Conservation (phyloP, 2,329 filamentous ascomycete species). For the Fusarium papillatum region DNA sequence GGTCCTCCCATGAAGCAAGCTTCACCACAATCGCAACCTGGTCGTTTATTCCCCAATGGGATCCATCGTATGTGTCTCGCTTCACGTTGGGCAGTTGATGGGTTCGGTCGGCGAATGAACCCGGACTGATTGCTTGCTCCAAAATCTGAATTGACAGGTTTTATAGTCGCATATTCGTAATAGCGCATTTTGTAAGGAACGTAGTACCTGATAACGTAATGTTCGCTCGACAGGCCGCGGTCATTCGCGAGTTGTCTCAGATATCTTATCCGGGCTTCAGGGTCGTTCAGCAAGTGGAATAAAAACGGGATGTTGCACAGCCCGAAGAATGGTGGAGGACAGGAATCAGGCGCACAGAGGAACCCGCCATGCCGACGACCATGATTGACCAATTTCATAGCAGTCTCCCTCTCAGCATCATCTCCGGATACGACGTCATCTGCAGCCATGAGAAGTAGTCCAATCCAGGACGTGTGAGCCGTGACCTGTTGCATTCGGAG, state of each 20-base stretch:
- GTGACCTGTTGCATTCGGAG: neutral
- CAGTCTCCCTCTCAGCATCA: neutral
- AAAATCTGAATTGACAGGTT: neutral
- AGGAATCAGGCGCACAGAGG: fast-evolving
- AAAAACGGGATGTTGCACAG: neutral
- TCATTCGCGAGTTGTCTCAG: neutral
- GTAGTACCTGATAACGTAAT: neutral
- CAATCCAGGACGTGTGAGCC: neutral
- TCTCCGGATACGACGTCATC: neutral
- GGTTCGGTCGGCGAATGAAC: neutral
- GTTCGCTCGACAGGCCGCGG: neutral
- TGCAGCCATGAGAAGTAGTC: neutral
- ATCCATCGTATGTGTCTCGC: neutral
- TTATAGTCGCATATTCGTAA: neutral
- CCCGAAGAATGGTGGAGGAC: neutral
- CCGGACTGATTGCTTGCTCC: neutral
- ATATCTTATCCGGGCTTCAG: neutral
- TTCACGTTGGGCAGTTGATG: neutral
- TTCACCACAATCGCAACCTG: neutral
- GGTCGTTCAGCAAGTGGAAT: neutral
- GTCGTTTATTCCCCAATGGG: neutral
- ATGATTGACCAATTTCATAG: neutral
- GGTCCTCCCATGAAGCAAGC: neutral
- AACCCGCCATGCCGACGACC: neutral
- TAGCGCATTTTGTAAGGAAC: neutral